Base-by-base conservation (phyloP, 2,329 filamentous ascomycete genomes). In the Capronia americana region DNA sequence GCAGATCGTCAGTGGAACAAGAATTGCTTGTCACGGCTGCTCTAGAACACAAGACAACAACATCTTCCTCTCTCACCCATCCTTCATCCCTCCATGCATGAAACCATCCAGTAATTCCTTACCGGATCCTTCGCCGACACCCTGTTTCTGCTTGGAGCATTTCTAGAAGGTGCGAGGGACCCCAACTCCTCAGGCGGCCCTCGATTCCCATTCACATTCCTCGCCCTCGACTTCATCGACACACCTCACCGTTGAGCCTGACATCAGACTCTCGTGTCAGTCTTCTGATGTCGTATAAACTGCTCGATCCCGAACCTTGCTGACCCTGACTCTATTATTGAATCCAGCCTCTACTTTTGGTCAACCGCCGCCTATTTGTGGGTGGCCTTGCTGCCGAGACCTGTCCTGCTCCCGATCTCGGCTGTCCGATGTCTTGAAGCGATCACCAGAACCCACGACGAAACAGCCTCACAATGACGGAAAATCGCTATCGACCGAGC, bases 401-500 rank as follows among this genome's bases (percentile, higher is more conserved):
- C 20, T 17, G 28, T 12, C 28, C 28, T 34, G 17, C 53, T 55
- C 24, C 28, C 53, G 14, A 54, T 38, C 24, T n/a, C 32, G 53
- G 44, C n/a, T n/a, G 7, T 24, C 57, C 57, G 23, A 68, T 68
- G 65, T 48, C 32, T 65, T 57, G 46, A 55, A 54, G 30, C 41
- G 44, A 14, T 20, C 23, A 30, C 24, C 38, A 54, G 8, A 30
- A 57, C n/a, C 17, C 26, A 46, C 44, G 30, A 41, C 26, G 23
- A 20, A 32, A 54, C 50, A 50, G 41, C 41, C 41, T 53, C 53
- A 61, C 55, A 26, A 71, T 71, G 70, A 59, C 63, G 24, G 69
- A 67, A 48, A 68, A 71, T 64, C 65, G 69, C 41, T 70, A 67
- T 60, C 68, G 69, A 44, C 61, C 61, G 10, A 58, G 54, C 41